Conservation (phyloP, 352 stramenopile genomes). For the Halophytophthora polymorphica region DNA sequence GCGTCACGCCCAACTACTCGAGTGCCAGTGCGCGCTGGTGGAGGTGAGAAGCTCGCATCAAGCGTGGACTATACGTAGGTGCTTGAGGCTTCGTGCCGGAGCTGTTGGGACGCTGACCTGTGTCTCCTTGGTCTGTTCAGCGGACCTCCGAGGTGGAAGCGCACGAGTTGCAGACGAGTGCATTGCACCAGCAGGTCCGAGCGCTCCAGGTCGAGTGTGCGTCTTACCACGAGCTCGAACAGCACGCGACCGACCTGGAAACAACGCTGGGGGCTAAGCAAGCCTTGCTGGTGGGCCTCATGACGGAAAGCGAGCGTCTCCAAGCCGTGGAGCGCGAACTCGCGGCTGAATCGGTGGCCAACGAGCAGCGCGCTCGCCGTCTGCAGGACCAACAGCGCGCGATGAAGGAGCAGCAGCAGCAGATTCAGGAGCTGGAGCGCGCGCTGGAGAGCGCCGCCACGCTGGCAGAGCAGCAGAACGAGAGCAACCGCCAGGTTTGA, state of each 20-base stretch:
- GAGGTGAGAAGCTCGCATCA: constrained; percentile 22
- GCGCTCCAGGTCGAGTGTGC: constrained; percentile 14
- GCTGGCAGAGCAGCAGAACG: constrained; percentile 36
- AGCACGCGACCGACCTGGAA: constrained; percentile 17
- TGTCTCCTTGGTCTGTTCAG: constrained; percentile 7
- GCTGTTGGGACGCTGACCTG: not conserved
- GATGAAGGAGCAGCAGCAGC: constrained; percentile 11
- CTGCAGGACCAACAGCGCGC: constrained; percentile 15
- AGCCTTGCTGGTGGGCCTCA: constrained; percentile 19
- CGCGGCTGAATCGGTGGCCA: constrained; percentile 15
- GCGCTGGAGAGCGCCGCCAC: constrained; percentile 23
- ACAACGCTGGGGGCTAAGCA: constrained; percentile 8
- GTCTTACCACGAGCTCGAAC: constrained; percentile 20
- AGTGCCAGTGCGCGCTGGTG: constrained; percentile 19
- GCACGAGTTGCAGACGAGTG: constrained; percentile 16
- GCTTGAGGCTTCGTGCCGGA: not conserved
- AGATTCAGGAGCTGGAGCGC: constrained; percentile 15
- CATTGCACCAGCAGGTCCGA: constrained; percentile 24
- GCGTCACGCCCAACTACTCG: constrained; percentile 23
- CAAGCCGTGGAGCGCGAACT: constrained; percentile 24
- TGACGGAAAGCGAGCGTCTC: constrained; percentile 35
- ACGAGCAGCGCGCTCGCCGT: constrained; percentile 6
- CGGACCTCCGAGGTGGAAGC: constrained; percentile 19
- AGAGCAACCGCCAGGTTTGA: constrained; percentile 30
- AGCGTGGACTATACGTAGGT: no score